These are phyloP conservation scores for Macrophomina pseudophaseolina DNA, from an alignment of 2,329 filamentous ascomycete species.

Conservation along the genomic window DNA sequence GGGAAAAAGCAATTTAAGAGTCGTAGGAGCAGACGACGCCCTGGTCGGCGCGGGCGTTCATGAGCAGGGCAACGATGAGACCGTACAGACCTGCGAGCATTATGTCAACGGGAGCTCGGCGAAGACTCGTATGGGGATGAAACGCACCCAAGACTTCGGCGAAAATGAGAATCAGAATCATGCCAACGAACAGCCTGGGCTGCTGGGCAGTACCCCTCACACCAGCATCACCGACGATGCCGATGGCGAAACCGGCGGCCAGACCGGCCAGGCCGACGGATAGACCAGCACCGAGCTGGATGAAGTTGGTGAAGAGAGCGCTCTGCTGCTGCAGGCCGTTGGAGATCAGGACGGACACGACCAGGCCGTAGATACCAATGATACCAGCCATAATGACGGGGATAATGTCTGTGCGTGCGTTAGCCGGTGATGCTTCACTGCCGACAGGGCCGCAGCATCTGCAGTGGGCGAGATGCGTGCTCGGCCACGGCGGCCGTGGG, in stretches of 20 bases:
- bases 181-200: conserved; percentile 88
- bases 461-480: conserved; percentile 28
- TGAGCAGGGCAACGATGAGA: conserved; percentile 96
- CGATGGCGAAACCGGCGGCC: conserved; percentile 80
- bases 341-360: conserved; percentile 61
- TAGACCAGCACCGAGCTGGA: conserved; percentile 59
- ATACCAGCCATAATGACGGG: conserved; percentile 99
- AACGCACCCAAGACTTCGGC: conserved; percentile 91
- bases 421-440: conserved; percentile 22
- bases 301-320: conserved; percentile 58
- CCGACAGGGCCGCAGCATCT: conserved; percentile 27
- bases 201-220: conserved; percentile 85
- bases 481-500: background rate
- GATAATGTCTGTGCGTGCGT: conserved; percentile 76
- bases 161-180: conserved; percentile 99
- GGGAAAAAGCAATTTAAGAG: conserved; percentile 22
- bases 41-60: conserved; percentile 83
- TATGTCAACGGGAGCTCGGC: conserved; percentile 23
- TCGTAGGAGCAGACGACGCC: conserved; percentile 27
- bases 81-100: conserved; percentile 83
- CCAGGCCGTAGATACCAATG: conserved; percentile 85
- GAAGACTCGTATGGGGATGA: conserved; percentile 29
- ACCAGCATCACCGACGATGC: conserved; percentile 76
- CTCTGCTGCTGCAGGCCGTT: conserved; percentile 55
- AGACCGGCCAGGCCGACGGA: conserved; percentile 81